Conservation (phyloP, 768 basidiomycete genomes). For the Russula vinacea region DNA sequence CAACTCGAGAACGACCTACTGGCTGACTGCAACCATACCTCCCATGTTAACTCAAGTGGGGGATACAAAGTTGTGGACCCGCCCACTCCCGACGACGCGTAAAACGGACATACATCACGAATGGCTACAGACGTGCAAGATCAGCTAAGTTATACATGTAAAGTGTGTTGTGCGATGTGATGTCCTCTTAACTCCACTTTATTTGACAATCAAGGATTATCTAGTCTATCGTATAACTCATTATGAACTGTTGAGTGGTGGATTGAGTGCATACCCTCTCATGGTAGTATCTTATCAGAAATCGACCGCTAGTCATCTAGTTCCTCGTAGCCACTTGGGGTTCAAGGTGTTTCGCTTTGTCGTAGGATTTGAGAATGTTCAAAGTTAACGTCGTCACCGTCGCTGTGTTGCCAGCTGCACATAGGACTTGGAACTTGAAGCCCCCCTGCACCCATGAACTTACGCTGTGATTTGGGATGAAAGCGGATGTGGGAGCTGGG, state of each 20-base stretch:
- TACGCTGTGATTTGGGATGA: too few relatives aligned
- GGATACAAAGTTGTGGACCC: constrained; percentile 79
- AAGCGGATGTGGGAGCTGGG: too few relatives aligned
- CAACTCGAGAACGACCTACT: constrained; percentile 78
- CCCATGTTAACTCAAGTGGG: constrained; percentile 70
- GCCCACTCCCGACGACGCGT: constrained; percentile 49
- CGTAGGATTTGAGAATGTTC: too few relatives aligned
- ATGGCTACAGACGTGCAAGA: constrained; percentile 14
- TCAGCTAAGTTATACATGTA: constrained; percentile 4
- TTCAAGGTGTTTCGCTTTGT: background rate
- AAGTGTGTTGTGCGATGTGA: background rate
- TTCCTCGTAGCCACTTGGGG: background rate
- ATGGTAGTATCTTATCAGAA: background rate
- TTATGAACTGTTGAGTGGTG: background rate
- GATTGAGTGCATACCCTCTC: background rate
- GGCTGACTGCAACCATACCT: constrained; percentile 62
- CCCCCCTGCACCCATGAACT: too few relatives aligned
- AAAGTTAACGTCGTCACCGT: background rate
- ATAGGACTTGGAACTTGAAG: too few relatives aligned
- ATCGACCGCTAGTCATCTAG: background rate
- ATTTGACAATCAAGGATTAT: background rate
- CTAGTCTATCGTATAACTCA: constrained; percentile 19
- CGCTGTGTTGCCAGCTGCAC: background rate
- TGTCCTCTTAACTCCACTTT: background rate
- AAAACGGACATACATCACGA: constrained; percentile 26